phyloP scores from a whole-genome alignment of 495 filamentous ascomycete genomes.

The Aspergillus asperescens region DNA sequence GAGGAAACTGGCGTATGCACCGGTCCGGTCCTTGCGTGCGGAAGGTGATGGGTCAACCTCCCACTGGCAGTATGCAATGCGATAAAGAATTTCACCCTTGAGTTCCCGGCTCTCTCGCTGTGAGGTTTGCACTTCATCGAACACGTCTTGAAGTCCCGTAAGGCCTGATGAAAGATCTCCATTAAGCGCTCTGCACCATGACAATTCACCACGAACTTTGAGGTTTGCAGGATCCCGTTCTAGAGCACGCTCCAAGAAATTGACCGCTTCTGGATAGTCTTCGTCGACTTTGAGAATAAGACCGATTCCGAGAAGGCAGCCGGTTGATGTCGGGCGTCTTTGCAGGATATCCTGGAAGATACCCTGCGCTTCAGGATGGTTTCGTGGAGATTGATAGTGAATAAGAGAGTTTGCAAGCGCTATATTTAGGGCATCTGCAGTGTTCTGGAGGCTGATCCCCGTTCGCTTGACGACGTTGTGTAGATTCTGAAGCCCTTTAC shows the following conservation, averaged over 20 bases:
- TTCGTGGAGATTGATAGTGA: slow-evolving; percentile 78
- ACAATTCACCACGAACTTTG: slow-evolving; percentile 72
- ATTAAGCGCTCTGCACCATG: slow-evolving; percentile 84
- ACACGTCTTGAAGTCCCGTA: slow-evolving; percentile 61
- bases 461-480: slow-evolving; percentile 56
- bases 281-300: slow-evolving; percentile 89
- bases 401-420: slow-evolving; percentile 78
- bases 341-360: slow-evolving; percentile 76
- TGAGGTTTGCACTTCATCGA: slow-evolving; percentile 51
- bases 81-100: slow-evolving; percentile 75
- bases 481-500: slow-evolving; percentile 60
- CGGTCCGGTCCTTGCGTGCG: slow-evolving; percentile 68
- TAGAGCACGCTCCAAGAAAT: slow-evolving; percentile 70
- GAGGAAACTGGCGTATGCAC: slow-evolving; percentile 78
- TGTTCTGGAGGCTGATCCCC: slow-evolving; percentile 61
- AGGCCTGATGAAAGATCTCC: slow-evolving; percentile 63
- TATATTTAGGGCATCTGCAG: slow-evolving; percentile 65
- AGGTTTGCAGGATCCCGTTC: slow-evolving; percentile 64
- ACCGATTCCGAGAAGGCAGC: slow-evolving; percentile 83
- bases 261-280: slow-evolving; percentile 71
- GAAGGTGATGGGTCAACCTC: slow-evolving; percentile 63
- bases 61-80: slow-evolving; percentile 88
- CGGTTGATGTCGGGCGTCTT: slow-evolving; percentile 64
- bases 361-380: slow-evolving; percentile 78
- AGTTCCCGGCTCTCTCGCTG: slow-evolving; percentile 62